Percentiles rank a stretch among this genome's conserved stretches.
These are phyloP conservation scores for Boletus fagicola DNA, from an alignment of 768 basidiomycete species.

Conservation along the genomic window DNA sequence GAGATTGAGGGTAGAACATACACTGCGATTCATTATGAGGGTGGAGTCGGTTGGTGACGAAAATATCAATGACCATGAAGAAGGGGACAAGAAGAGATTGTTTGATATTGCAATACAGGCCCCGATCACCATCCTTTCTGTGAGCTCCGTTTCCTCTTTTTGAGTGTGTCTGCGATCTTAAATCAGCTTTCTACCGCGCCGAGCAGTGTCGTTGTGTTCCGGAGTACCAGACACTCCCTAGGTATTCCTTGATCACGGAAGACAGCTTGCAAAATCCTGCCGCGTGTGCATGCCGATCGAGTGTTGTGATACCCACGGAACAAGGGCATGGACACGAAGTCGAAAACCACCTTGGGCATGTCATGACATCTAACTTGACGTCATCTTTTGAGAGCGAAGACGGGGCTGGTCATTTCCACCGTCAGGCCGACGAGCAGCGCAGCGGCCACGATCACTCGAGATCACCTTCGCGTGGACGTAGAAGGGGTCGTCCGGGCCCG, in stretches of 20 bases:
- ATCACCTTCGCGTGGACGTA: not conserved
- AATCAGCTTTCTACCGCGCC: not conserved
- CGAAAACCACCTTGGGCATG: conserved; percentile 22
- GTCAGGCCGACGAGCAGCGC: not conserved
- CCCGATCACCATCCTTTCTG: conserved; percentile 85
- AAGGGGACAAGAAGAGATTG: conserved; percentile 69
- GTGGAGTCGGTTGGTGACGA: conserved; percentile 76
- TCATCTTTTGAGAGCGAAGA: conserved; percentile 31
- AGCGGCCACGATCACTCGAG: not conserved
- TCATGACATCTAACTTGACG: conserved; percentile 31
- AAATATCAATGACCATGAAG: conserved; percentile 51
- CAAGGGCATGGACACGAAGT: not conserved
- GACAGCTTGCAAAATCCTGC: not conserved
- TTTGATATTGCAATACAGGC: conserved; percentile 89
- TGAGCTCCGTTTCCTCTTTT: conserved; percentile 38
- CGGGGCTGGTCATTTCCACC: not conserved
- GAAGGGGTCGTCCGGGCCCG: not conserved
- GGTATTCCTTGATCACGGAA: conserved; percentile 51
- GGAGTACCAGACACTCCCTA: conserved; percentile 76
- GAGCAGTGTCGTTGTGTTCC: conserved; percentile 78
- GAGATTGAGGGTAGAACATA: conserved; percentile 71
- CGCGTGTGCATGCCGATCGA: conserved; percentile 45
- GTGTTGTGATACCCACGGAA: not conserved
- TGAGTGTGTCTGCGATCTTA: not conserved
- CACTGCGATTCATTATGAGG: conserved; percentile 76